Conservation (phyloP, 140 eudicot species). For the Bidens hawaiensis region DNA sequence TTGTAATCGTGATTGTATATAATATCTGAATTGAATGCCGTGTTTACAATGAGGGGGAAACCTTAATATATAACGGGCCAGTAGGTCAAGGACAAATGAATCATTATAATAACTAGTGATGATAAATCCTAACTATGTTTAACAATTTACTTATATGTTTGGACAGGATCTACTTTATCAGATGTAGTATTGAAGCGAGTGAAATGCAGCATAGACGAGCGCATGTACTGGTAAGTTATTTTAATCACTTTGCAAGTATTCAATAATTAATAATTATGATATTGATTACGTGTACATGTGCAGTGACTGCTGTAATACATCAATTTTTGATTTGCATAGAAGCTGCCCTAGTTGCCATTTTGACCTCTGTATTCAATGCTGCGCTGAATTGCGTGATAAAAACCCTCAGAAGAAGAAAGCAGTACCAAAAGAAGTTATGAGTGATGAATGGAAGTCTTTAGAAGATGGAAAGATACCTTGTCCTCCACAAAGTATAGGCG, state of each 20-base stretch:
- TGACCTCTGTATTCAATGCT: slow-evolving; percentile 47
- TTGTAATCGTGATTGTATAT: no score
- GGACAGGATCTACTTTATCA: slow-evolving; percentile 37
- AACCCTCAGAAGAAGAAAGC: slow-evolving; percentile 15
- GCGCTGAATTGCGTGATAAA: slow-evolving; percentile 43
- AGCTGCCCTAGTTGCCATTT: slow-evolving; percentile 38
- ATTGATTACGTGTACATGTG: slow-evolving; percentile 17
- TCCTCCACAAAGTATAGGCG: slow-evolving; percentile 52
- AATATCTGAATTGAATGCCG: no score
- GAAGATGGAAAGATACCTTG: slow-evolving; percentile 69
- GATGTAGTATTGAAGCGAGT: slow-evolving; percentile 31
- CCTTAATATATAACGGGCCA: no score
- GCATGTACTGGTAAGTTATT: slow-evolving; percentile 62
- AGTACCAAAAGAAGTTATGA: slow-evolving; percentile 6
- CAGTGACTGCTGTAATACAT: slow-evolving; percentile 53
- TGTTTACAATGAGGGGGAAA: no score
- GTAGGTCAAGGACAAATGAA: no score
- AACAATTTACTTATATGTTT: background rate
- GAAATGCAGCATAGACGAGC: slow-evolving; percentile 36
- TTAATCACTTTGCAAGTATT: background rate
- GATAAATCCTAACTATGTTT: background rate
- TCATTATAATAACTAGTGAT: no score
- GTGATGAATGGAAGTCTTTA: slow-evolving; percentile 46
- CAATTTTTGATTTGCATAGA: slow-evolving; percentile 45
- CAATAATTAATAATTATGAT: background rate